Evolutionary conservation across 2,329 filamentous ascomycete species (phyloP).

Genomic region (Pseudogymnoascus sp.): DNA sequence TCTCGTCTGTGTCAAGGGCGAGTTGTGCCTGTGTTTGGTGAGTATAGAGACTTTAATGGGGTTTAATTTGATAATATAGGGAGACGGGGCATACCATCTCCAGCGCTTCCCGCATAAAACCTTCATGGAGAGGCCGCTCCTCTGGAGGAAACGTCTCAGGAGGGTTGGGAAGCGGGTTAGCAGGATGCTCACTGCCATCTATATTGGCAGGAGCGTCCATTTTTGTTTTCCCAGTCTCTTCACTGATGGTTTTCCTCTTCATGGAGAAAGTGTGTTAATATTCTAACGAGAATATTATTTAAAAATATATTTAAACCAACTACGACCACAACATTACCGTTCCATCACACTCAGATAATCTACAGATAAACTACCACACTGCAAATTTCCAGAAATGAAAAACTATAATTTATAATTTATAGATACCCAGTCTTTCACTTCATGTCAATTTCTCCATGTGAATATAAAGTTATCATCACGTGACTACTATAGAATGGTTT

Average conservation of each 20-base stretch:
- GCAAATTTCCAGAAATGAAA: not conserved
- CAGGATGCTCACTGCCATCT: constrained; percentile 4
- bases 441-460: not conserved
- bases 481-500: not conserved
- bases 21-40: constrained; percentile 60
- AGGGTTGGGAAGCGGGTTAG: not conserved
- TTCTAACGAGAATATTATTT: constrained; percentile 5
- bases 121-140: not conserved
- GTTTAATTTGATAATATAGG: constrained; percentile 4
- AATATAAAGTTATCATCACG: not conserved
- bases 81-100: constrained; percentile 57
- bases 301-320: not conserved
- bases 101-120: constrained; percentile 78
- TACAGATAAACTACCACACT: not conserved
- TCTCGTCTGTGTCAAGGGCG: constrained; percentile 80
- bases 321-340: not conserved
- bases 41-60: not conserved
- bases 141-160: not conserved
- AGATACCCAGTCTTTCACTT: no score
- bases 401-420: not conserved
- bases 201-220: constrained; percentile 10
- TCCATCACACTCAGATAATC: no score
- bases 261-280: not conserved
- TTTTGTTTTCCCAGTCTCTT: constrained; percentile 4
- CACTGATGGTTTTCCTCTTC: constrained; percentile 1